These are phyloP conservation scores for Neurospora sp. DNA, from an alignment of 495 filamentous ascomycete species.

Conservation along the genomic window DNA sequence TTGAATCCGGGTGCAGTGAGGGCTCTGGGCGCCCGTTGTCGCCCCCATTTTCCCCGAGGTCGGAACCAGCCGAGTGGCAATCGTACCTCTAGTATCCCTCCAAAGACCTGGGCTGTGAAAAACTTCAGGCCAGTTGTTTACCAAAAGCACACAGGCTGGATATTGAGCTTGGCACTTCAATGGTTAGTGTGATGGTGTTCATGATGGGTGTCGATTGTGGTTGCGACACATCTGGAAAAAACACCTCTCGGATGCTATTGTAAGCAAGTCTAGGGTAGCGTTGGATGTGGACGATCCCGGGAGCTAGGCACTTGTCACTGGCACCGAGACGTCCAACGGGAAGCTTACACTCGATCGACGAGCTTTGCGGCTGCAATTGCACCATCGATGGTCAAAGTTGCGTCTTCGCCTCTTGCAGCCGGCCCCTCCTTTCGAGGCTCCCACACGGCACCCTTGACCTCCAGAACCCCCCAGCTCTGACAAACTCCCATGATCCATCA, in stretches of 20 bases:
- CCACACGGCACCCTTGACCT: background rate
- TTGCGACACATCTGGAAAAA: background rate
- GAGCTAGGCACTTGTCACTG: background rate
- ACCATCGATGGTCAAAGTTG: background rate
- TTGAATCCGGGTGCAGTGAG: background rate
- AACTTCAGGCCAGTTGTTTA: background rate
- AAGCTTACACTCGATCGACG: background rate
- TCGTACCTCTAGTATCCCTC: background rate
- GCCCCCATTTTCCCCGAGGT: background rate
- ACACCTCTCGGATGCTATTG: background rate
- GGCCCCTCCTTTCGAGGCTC: background rate
- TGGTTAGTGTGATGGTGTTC: background rate
- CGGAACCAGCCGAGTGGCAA: background rate
- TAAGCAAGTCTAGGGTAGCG: background rate
- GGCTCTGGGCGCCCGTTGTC: background rate
- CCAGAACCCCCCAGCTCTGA: background rate
- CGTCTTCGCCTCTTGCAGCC: background rate
- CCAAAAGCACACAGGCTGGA: background rate
- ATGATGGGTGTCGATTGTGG: background rate
- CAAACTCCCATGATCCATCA: background rate
- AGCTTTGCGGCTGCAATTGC: background rate
- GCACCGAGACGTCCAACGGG: background rate
- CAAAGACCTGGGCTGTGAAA: background rate
- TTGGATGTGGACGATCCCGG: background rate
- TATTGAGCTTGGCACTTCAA: background rate